Evolutionary conservation across 371 early-diverging fungal species (phyloP).

Genomic region (Mucor mucedo): DNA sequence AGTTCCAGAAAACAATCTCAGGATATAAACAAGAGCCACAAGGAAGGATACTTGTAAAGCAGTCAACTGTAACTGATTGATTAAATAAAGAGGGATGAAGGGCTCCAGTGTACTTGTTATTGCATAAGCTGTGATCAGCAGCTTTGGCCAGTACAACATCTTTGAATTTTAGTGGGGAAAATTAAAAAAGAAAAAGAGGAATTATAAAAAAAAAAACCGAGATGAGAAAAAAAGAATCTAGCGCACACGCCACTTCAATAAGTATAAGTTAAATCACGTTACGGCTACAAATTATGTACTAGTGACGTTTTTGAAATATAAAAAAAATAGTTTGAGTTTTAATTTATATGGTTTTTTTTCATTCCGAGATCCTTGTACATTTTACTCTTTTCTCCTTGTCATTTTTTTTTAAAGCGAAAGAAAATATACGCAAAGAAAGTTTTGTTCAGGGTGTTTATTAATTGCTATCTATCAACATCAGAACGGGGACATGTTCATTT

Average conservation of each 20-base stretch:
- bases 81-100: constrained; percentile 30
- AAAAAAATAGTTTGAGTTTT: background rate
- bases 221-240: background rate
- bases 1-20: constrained; percentile 17
- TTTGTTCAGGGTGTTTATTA: background rate
- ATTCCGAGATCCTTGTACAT: background rate
- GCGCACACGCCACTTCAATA: constrained; percentile 5
- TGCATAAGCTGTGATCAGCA: constrained; percentile 25
- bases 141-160: constrained; percentile 33
- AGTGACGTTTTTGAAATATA: constrained; percentile 3
- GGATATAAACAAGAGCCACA: constrained; percentile 12
- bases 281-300: background rate
- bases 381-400: background rate
- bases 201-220: background rate
- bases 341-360: background rate
- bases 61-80: constrained; percentile 19
- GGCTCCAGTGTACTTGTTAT: constrained; percentile 24
- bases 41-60: constrained; percentile 16
- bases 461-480: constrained; percentile 7
- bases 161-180: background rate
- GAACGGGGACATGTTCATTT: constrained; percentile 1
- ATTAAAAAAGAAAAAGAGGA: background rate
- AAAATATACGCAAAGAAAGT: background rate
- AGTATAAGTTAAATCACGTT: background rate
- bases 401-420: background rate